Percentiles rank a stretch among this genome's conserved stretches.
These are phyloP conservation scores for Bacidia rubella DNA, from an alignment of 495 filamentous ascomycete species.

Conservation along the genomic window DNA sequence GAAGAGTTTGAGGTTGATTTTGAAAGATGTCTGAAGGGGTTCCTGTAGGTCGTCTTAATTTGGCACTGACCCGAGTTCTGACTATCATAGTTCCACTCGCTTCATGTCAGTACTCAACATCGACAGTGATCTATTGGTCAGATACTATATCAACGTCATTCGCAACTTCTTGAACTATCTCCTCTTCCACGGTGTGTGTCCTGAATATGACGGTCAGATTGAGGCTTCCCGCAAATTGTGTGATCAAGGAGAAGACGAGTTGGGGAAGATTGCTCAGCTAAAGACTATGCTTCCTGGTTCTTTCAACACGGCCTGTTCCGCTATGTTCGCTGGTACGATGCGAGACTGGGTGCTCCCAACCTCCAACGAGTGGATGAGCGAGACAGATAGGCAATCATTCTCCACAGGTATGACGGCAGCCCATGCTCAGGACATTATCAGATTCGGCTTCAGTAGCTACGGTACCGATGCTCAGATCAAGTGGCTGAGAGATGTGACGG, in stretches of 20 bases:
- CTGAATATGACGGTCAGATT: constrained; percentile 59
- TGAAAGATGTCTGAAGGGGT: constrained; percentile 58
- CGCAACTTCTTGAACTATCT: constrained; percentile 86
- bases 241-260: constrained; percentile 50
- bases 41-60: constrained; percentile 42
- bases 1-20: constrained; percentile 68
- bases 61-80: neutral
- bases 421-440: constrained; percentile 32
- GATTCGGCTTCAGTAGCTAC: constrained; percentile 29
- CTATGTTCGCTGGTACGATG: constrained; percentile 42
- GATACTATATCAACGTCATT: constrained; percentile 45
- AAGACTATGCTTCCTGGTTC: constrained; percentile 45
- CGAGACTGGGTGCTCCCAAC: constrained; percentile 22
- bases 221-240: constrained; percentile 53
- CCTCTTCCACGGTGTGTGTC: constrained; percentile 68
- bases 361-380: constrained; percentile 25
- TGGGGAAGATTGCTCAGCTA: constrained; percentile 41
- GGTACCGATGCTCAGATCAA: constrained; percentile 27
- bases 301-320: constrained; percentile 58
- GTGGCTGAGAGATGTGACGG: constrained; percentile 21
- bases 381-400: constrained; percentile 12
- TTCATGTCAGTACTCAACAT: constrained; percentile 33
- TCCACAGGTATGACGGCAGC: constrained; percentile 24
- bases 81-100: constrained; percentile 29
- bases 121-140: constrained; percentile 34